Base-by-base conservation (phyloP, 106 monocot genomes). In the Alisma plantagoaquatica region DNA sequence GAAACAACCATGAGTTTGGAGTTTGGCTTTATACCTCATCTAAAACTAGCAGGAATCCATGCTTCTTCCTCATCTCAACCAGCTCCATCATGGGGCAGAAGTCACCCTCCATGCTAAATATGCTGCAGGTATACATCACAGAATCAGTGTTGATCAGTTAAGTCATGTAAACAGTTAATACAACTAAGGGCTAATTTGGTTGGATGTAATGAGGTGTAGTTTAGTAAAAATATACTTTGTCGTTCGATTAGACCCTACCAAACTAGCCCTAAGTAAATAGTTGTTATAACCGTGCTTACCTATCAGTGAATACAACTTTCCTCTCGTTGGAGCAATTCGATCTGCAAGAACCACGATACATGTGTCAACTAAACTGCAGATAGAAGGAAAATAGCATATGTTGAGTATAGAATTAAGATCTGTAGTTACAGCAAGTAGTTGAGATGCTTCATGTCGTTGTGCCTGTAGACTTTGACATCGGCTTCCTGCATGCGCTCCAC, bases 271-370 rank as follows among this genome's bases (percentile, higher is more conserved):
- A 8, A 1, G 0, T 2, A 3, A 50, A 11, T 2, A 26, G 1
- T 25, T 25, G 27, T 12, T 46, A n/a, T 9, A 46, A 4, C 5
- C 4, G 46, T 4, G 11, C 21, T 26, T 21, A 56, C 32, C 56
- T 56, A 20, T 56, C 56, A 5, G 56, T 56, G 32, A 33, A 33
- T 31, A 56, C 33, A 23, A 41, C 56, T 32, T 56, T 56, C 33
- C 32, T 56, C 32, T 33, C 56, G 19, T 23, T 4, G 0, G 32
- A 1, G 56, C 56, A 56, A 2, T 31, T 41, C 19, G 56, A 4
- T 10, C 9, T 10, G 46, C 4, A 10, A 46, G 12, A 3, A 4
- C n/a, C n/a, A n/a, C n/a, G n/a, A n/a, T n/a, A n/a, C n/a, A n/a
- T n/a, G n/a, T n/a, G n/a, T n/a, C n/a, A n/a, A n/a, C n/a, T n/a